Conservation (phyloP, 1,139 yeast genomes). For the Pichia sp. region DNA sequence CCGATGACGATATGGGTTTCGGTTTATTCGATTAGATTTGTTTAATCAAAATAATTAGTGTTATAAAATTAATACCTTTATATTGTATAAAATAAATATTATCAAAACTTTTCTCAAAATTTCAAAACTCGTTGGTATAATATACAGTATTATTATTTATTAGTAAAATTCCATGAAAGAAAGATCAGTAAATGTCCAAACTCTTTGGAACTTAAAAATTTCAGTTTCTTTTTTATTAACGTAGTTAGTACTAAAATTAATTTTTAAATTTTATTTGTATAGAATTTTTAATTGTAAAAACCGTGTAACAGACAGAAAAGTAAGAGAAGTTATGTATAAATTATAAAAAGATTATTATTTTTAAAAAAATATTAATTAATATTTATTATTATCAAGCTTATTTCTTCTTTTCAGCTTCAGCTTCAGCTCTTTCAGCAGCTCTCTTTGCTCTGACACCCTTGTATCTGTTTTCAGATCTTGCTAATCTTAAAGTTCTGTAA, state of each 20-base stretch:
- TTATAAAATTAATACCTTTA: no score
- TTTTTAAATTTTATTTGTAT: not conserved
- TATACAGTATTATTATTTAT: no score
- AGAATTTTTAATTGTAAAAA: slow-evolving; percentile 2
- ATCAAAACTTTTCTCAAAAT: no score
- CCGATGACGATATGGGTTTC: slow-evolving; percentile 64
- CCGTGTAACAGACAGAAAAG: slow-evolving; percentile 3
- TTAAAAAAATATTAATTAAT: slow-evolving; percentile 1
- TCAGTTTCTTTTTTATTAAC: no score
- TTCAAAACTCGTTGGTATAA: no score
- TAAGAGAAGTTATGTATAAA: slow-evolving; percentile 3
- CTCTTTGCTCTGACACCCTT: slow-evolving; percentile 97
- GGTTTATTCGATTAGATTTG: slow-evolving; percentile 67
- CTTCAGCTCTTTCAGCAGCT: slow-evolving; percentile 95
- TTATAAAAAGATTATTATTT: not conserved
- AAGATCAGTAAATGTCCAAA: no score
- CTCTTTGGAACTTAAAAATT: no score
- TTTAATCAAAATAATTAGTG: slow-evolving; percentile 5
- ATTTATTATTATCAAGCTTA: slow-evolving; percentile 34
- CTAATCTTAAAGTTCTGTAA: slow-evolving; percentile 91
- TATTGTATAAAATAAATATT: no score
- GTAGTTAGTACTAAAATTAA: no score
- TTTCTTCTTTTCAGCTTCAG: slow-evolving; percentile 99
- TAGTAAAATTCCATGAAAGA: no score
- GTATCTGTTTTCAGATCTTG: slow-evolving; percentile 91